Evolutionary conservation across 225 moss, liverwort and hornwort genomes (phyloP).

Genomic region (Straminergon stramineum): DNA sequence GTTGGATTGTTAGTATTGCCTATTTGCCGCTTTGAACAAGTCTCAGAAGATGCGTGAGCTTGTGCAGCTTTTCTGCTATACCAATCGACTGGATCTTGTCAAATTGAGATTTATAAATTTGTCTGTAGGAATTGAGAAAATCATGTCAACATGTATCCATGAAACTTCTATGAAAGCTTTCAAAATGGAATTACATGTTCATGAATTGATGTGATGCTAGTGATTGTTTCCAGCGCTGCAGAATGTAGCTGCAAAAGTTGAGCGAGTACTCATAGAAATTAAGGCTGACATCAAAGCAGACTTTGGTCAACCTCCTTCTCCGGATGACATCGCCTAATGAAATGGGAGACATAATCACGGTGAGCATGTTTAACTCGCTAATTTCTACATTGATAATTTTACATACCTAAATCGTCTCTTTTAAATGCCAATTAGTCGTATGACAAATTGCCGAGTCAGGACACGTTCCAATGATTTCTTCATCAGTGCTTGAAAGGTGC

Average conservation of each 20-base stretch:
- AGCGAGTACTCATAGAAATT: conserved; percentile 84
- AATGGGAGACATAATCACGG: conserved; percentile 27
- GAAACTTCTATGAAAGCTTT: neutral
- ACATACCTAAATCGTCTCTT: neutral
- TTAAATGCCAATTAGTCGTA: neutral
- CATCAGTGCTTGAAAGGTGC: too few species aligned
- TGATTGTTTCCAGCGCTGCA: conserved; percentile 60
- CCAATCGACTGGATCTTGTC: neutral
- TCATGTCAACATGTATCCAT: neutral
- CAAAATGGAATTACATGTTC: neutral
- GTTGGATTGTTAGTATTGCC: neutral
- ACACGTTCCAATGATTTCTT: too few species aligned
- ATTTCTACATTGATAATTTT: neutral
- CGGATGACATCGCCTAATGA: conserved; percentile 18
- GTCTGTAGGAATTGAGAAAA: neutral
- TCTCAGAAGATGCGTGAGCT: neutral
- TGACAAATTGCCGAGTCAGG: too few species aligned
- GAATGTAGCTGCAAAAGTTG: conserved; percentile 95
- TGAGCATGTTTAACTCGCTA: conserved; percentile 4
- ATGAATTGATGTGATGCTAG: conserved; percentile 2
- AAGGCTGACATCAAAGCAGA: conserved; percentile 92
- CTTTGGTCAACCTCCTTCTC: conserved; percentile 49
- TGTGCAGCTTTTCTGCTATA: neutral
- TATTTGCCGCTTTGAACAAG: neutral
- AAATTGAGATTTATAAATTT: neutral